Percentiles rank a stretch among this genome's conserved stretches.
These are phyloP conservation scores for Acer negundo DNA, from an alignment of 345 rosid species.

Conservation along the genomic window DNA sequence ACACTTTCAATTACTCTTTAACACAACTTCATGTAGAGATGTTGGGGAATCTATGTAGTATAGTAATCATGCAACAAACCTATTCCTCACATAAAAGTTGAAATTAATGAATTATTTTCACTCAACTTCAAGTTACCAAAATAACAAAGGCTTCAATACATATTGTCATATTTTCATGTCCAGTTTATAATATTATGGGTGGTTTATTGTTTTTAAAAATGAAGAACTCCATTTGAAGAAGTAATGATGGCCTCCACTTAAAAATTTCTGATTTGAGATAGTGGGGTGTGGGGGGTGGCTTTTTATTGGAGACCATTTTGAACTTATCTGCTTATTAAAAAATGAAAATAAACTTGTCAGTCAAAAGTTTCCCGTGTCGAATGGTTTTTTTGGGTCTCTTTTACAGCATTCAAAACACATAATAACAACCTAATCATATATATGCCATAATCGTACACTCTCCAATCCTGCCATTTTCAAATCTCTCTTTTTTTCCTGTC, in stretches of 20 bases:
- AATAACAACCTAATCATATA: background rate
- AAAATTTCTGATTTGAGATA: background rate
- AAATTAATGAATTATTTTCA: too few species aligned
- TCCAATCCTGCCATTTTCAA: background rate
- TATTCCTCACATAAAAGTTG: too few species aligned
- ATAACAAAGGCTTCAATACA: too few species aligned
- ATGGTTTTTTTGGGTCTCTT: background rate
- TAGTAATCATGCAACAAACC: too few species aligned
- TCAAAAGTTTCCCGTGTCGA: background rate
- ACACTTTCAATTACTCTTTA: too few species aligned
- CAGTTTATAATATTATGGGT: too few species aligned
- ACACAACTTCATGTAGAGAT: too few species aligned
- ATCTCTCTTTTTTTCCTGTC: background rate
- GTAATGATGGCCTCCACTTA: conserved; percentile 6
- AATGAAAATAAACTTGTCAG: background rate
- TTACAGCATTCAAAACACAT: conserved; percentile 5
- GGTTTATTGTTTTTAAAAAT: too few species aligned
- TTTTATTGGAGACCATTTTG: background rate
- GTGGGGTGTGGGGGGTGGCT: conserved; percentile 1
- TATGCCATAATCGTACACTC: background rate
- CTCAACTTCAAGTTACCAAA: too few species aligned
- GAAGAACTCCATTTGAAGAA: background rate
- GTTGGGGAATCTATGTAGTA: too few species aligned
- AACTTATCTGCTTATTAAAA: background rate
- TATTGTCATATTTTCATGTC: too few species aligned